phyloP scores from a whole-genome alignment of 2,329 filamentous ascomycete genomes.

The Fusarium sp. region DNA sequence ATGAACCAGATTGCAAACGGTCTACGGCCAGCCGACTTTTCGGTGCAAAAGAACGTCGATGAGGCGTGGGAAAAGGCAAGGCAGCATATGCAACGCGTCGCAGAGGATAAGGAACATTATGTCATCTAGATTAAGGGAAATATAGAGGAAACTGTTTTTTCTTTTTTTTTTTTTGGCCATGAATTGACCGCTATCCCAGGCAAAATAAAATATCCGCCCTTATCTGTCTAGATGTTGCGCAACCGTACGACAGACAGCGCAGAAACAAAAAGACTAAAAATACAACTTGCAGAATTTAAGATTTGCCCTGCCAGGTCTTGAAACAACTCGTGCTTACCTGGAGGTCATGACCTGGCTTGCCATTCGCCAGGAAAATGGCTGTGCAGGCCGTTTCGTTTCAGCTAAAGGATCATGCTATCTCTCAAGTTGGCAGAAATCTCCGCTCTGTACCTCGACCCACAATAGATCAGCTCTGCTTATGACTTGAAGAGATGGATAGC shows the following conservation, averaged over 20 bases:
- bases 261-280: neutral
- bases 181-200: neutral
- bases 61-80: slow-evolving; percentile 14
- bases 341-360: neutral
- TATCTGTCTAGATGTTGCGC: neutral
- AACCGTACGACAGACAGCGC: neutral
- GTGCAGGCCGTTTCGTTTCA: neutral
- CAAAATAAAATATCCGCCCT: neutral
- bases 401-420: neutral
- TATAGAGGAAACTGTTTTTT: neutral
- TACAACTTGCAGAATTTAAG: no score
- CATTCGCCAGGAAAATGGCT: neutral
- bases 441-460: no score
- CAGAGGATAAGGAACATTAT: slow-evolving; percentile 9
- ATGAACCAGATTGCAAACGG: slow-evolving; percentile 23
- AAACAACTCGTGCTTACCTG: neutral
- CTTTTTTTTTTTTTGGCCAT: no score
- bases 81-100: slow-evolving; percentile 10
- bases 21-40: slow-evolving; percentile 14
- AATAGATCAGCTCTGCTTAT: no score
- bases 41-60: slow-evolving; percentile 22
- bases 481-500: neutral
- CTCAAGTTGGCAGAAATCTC: no score
- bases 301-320: neutral
- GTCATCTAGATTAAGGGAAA: neutral